Percentiles rank a stretch among this genome's conserved stretches.
These are phyloP conservation scores for Camellia oleifera DNA, from an alignment of 179 eudicot genomes.

Conservation along the genomic window DNA sequence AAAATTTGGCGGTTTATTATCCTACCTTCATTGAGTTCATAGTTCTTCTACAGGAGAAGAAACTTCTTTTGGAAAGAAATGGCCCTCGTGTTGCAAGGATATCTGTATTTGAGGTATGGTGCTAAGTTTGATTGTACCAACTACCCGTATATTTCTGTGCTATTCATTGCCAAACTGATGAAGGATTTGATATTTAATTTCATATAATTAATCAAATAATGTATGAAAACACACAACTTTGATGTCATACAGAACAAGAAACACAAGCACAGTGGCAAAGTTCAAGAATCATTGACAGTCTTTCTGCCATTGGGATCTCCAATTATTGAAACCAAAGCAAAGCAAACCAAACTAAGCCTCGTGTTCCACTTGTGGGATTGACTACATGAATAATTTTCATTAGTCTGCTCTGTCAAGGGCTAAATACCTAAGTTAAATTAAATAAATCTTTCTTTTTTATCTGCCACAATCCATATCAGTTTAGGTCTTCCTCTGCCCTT, in stretches of 20 bases:
- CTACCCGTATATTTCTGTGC: not conserved
- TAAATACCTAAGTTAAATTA: no score
- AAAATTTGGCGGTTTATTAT: not conserved
- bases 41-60: constrained; percentile 61
- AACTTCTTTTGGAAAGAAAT: constrained; percentile 78
- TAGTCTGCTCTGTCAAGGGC: no score
- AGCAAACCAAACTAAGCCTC: no score
- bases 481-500: no score
- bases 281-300: not conserved
- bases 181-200: not conserved
- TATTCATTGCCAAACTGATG: not conserved
- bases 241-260: not conserved
- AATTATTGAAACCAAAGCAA: not conserved
- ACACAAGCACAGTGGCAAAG: not conserved
- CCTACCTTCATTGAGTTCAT: not conserved
- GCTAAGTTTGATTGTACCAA: not conserved
- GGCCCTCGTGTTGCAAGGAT: constrained; percentile 88
- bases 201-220: not conserved
- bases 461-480: no score
- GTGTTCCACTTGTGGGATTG: no score
- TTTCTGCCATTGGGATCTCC: not conserved
- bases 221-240: no score
- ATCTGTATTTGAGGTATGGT: constrained; percentile 80
- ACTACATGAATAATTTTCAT: no score
- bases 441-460: no score